Conservation (phyloP, 2,329 filamentous ascomycete genomes). For the Colletotrichum horii region DNA sequence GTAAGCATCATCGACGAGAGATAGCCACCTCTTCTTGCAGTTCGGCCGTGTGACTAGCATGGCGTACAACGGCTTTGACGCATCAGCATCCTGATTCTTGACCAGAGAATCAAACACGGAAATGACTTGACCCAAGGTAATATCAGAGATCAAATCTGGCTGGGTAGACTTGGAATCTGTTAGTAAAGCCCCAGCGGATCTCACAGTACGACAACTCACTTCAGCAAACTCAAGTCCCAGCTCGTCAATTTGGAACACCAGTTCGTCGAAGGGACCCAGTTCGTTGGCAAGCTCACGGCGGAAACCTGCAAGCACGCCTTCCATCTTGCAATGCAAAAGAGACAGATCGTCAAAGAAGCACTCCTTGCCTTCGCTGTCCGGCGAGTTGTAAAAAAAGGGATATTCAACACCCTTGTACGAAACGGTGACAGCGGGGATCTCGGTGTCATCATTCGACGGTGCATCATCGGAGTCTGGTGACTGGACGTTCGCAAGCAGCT, state of each 20-base stretch:
- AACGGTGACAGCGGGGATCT: constrained; percentile 43
- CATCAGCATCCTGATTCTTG: constrained; percentile 48
- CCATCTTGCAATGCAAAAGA: constrained; percentile 48
- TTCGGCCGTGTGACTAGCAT: constrained; percentile 46
- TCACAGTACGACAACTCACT: constrained; percentile 35
- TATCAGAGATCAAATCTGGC: constrained; percentile 36
- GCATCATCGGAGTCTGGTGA: constrained; percentile 15
- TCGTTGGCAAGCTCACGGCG: constrained; percentile 52
- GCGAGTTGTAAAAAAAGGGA: constrained; percentile 39
- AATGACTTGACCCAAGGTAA: constrained; percentile 46
- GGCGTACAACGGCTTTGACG: constrained; percentile 43
- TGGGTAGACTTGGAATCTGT: constrained; percentile 37
- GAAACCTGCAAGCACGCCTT: constrained; percentile 47
- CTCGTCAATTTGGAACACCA: constrained; percentile 57
- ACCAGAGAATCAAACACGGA: constrained; percentile 47
- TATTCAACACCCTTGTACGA: constrained; percentile 49
- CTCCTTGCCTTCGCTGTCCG: constrained; percentile 33
- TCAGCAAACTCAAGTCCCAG: constrained; percentile 59
- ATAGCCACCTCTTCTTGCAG: constrained; percentile 42
- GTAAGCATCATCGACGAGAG: constrained; percentile 45
- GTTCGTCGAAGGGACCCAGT: constrained; percentile 49
- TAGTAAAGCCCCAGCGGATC: constrained; percentile 23
- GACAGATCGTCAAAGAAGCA: constrained; percentile 52
- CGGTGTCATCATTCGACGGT: constrained; percentile 20
- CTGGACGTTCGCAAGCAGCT: constrained; percentile 2